Base-by-base conservation (phyloP, 352 stramenopile genomes). In the Globisporangium camurandrum region DNA sequence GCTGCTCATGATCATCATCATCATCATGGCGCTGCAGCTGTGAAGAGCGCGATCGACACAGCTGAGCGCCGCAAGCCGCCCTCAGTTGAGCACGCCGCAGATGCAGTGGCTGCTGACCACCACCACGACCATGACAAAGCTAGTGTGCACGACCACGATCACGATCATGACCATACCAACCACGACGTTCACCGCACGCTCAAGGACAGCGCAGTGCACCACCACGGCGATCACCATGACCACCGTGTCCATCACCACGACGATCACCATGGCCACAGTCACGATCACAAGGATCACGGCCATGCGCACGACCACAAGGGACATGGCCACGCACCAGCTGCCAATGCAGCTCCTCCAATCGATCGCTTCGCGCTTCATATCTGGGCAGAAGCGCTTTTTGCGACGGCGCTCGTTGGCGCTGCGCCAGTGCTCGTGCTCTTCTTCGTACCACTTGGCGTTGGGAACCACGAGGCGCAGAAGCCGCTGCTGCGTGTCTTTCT, bases 401-500 rank as follows among this genome's bases (percentile, higher is more conserved):
- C 79, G 34, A 91, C 79, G 33, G 74, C 75, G 17, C 55, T 91
- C 19, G 77, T 91, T 5, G 79, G 79, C n/a, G 64, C 69, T 9
- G 79, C 77, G 36, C 79, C 79, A 1, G 75, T 91, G 45, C 41
- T 88, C 23, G 61, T 91, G 49, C 59, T 91, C 39, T 59, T 86
- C 2, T 73, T 88, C 33, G 69, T 91, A 38, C 79, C 79, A 39
- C 61, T 88, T n/a, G 76, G 79, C 12, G 24, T 77, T 0, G 65
- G 66, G 49, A 78, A 56, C 43, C 54, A 71, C 31, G 69, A 83
- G 51, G 66, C 67, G 26, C 76, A 91, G 51, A 76, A 88, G 64
- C 68, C 74, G 31, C 56, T 87, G 42, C 61, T 94, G 48, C 79
- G 76, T 30, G 69, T 95, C 45, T 88, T 96, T 54, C 63, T 97